Evolutionary conservation across 495 filamentous ascomycete species (phyloP).

Genomic region (Clavariopsis aquatica): DNA sequence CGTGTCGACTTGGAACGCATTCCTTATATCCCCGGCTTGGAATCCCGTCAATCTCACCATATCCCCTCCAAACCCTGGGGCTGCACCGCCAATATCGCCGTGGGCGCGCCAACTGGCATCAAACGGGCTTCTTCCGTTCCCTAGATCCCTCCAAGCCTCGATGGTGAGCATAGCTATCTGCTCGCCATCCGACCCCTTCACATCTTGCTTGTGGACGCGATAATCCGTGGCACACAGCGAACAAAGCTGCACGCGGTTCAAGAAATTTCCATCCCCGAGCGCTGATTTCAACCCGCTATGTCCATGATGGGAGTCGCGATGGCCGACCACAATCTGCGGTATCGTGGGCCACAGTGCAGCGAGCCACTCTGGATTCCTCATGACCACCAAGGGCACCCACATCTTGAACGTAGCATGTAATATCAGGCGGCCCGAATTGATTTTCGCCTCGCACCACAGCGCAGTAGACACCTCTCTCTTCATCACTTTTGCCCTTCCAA

Average conservation of each 20-base stretch:
- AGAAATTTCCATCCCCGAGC: background rate
- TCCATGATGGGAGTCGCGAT: slow-evolving; percentile 10
- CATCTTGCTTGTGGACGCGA: background rate
- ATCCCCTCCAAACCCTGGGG: slow-evolving; percentile 7
- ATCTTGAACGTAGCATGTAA: slow-evolving; percentile 16
- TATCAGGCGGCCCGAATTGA: slow-evolving; percentile 12
- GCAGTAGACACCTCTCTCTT: background rate
- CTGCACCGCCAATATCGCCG: slow-evolving; percentile 17
- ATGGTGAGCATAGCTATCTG: background rate
- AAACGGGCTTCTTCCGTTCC: slow-evolving; percentile 22
- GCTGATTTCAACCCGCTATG: slow-evolving; percentile 11
- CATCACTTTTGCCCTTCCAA: background rate
- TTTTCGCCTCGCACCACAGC: slow-evolving; percentile 11
- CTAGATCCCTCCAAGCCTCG: slow-evolving; percentile 26
- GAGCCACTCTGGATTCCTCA: background rate
- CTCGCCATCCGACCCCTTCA: background rate
- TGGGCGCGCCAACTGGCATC: slow-evolving; percentile 27
- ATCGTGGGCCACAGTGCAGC: background rate
- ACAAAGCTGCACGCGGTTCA: slow-evolving; percentile 7
- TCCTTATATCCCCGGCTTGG: slow-evolving; percentile 18
- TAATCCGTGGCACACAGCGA: slow-evolving; percentile 25
- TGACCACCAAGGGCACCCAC: background rate
- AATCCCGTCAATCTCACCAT: slow-evolving; percentile 4
- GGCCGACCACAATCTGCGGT: slow-evolving; percentile 29
- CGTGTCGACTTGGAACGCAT: slow-evolving; percentile 11